Percentiles rank a stretch among this genome's conserved stretches.
These are phyloP conservation scores for Phytophthora fragariaefolia DNA, from an alignment of 352 stramenopile species.

Conservation along the genomic window DNA sequence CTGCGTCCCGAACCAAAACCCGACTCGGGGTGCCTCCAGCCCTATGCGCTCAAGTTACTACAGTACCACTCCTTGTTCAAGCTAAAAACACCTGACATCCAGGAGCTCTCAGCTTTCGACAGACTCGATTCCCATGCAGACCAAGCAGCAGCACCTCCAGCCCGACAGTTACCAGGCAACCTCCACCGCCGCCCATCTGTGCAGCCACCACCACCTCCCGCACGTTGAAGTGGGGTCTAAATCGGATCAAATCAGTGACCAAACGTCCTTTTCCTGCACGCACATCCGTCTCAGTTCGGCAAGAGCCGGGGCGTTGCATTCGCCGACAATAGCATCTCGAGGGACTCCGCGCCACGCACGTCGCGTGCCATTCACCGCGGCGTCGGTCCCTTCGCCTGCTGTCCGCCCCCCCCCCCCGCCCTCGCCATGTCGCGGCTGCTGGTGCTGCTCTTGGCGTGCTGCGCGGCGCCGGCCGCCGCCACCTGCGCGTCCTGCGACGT, in stretches of 20 bases:
- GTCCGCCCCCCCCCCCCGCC: background rate
- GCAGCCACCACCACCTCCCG: no score
- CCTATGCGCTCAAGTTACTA: no score
- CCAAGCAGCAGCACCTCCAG: no score
- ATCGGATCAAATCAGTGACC: background rate
- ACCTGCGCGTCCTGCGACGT: slow-evolving; percentile 66
- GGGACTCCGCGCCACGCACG: no score
- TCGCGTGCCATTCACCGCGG: background rate
- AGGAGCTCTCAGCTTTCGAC: no score
- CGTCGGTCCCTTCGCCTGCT: background rate
- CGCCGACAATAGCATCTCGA: background rate
- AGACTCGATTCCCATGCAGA: no score
- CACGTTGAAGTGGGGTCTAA: background rate
- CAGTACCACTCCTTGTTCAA: no score
- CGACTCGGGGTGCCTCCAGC: no score
- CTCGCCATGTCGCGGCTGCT: slow-evolving; percentile 30
- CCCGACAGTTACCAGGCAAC: no score
- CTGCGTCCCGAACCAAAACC: no score
- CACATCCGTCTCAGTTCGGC: background rate
- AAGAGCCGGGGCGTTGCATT: background rate
- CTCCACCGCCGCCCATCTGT: no score
- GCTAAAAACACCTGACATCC: no score
- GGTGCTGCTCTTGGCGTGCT: slow-evolving; percentile 11
- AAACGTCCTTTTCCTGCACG: background rate
- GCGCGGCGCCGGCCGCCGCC: slow-evolving; percentile 6